Base-by-base conservation (phyloP, 176 grass and related monocot species). In the Carex cristatella region DNA sequence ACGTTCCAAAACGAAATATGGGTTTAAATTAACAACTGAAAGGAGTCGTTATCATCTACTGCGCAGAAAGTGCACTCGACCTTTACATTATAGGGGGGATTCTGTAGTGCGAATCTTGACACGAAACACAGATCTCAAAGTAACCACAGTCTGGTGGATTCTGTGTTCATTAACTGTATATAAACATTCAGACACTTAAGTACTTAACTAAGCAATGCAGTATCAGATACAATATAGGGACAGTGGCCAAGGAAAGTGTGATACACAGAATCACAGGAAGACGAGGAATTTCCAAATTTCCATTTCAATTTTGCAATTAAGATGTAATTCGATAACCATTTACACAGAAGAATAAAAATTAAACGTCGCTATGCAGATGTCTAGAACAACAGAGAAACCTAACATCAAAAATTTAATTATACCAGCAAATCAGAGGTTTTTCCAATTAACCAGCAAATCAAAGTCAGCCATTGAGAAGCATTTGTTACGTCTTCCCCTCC, bases 141-240 rank as follows among this genome's bases (percentile, higher is more conserved):
- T 40, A 40, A 40, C 38, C 38, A 5, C 4, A 40, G 38, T 5
- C 38, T 40, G 38, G 38, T 40, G 38, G 38, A 40, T 40, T 40
- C 38, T 40, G 38, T 40, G 38, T 40, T 40, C 38, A 40, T 54
- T 28, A 6, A 76, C 46, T 16, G 27, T 56, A 55, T 35, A 78
- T 57, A 78, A 78, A 57, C 51, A 78, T 35, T 78, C 15, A 28
- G 49, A 57, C 51, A 78, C 49, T 78, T 16, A 78, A 76, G 33
- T 23, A 78, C 49, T 78, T 16, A 78, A 76, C 57, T 23, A 57
- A 78, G 74, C 28, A 56, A 32, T 56, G 13, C 14, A 56, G 42
- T 77, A 77, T 77, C 27, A 15, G 46, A 77, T 31, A 13, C 12
- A 51, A 51, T 74, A 27, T 74, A 56, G 16, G 8, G 51, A 13